These are phyloP conservation scores for Dothidotthia symphoricarpi DNA, from an alignment of 2,329 filamentous ascomycete species.

Conservation along the genomic window DNA sequence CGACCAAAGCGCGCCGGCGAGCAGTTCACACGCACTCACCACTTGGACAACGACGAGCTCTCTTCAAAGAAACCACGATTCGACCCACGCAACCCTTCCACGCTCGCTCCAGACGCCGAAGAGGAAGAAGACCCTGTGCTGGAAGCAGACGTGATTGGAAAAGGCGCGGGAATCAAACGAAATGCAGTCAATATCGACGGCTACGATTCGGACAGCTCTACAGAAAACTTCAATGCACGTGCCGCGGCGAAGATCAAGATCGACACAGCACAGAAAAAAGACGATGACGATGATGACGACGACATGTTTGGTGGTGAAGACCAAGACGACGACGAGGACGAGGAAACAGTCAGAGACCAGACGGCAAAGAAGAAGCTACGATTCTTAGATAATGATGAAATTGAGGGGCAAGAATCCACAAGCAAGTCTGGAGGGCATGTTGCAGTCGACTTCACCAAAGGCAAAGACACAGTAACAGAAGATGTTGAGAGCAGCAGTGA, in stretches of 20 bases:
- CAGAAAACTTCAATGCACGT: conserved; percentile 80
- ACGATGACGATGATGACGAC: conserved; percentile 54
- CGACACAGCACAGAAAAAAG: conserved; percentile 52
- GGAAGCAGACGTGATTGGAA: conserved; percentile 88
- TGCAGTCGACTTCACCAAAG: conserved; percentile 56
- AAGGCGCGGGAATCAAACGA: conserved; percentile 72
- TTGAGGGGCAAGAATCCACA: conserved; percentile 73
- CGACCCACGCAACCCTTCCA: conserved; percentile 91
- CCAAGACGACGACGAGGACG: conserved; percentile 54
- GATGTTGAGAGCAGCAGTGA: conserved; percentile 62
- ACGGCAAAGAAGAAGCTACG: conserved; percentile 62
- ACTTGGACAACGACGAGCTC: conserved; percentile 56
- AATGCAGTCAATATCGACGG: conserved; percentile 95
- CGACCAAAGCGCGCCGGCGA: conserved; percentile 83
- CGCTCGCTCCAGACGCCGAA: conserved; percentile 76
- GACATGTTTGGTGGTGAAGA: conserved; percentile 85
- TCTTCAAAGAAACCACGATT: conserved; percentile 80
- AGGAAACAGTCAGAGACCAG: conserved; percentile 51
- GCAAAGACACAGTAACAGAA: conserved; percentile 47
- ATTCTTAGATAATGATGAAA: conserved; percentile 62
- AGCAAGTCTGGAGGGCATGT: conserved; percentile 73
- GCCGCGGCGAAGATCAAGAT: conserved; percentile 58
- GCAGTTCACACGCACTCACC: conserved; percentile 73
- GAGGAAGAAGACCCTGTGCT: conserved; percentile 75
- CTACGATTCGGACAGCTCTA: conserved; percentile 90